Conservation (phyloP, 371 early-diverging fungal genomes). For the Sporodiniella umbellata region DNA sequence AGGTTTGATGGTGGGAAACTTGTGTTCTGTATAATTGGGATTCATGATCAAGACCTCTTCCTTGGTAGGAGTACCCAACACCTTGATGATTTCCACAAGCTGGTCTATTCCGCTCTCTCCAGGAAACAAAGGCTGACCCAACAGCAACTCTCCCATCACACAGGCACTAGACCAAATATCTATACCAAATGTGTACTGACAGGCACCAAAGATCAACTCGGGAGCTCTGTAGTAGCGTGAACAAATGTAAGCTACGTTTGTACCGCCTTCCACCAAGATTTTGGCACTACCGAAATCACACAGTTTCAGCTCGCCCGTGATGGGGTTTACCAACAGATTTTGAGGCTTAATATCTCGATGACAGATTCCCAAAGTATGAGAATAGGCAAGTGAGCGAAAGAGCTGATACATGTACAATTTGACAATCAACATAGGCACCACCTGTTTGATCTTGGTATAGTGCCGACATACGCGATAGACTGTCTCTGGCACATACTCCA, state of each 20-base stretch:
- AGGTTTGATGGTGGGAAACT: slow-evolving; percentile 93
- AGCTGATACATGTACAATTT: slow-evolving; percentile 96
- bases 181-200: slow-evolving; percentile 84
- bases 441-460: slow-evolving; percentile 78
- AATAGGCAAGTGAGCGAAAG: slow-evolving; percentile 92
- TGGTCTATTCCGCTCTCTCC: slow-evolving; percentile 99
- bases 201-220: slow-evolving; percentile 93
- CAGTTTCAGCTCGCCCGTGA: slow-evolving; percentile 86
- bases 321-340: slow-evolving; percentile 92
- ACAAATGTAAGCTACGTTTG: slow-evolving; percentile 96
- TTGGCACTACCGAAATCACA: slow-evolving; percentile 99
- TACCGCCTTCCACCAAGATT: slow-evolving; percentile 82
- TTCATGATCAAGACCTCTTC: slow-evolving; percentile 94
- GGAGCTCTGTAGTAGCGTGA: slow-evolving; percentile 98
- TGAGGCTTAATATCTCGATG: slow-evolving; percentile 98
- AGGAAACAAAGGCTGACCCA: slow-evolving; percentile 93
- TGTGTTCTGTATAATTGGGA: slow-evolving; percentile 92
- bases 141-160: slow-evolving; percentile 96
- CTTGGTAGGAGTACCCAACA: slow-evolving; percentile 94
- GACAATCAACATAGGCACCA: slow-evolving; percentile 86
- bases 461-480: slow-evolving; percentile 77
- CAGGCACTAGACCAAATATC: slow-evolving; percentile 98
- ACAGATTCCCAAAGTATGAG: slow-evolving; percentile 90
- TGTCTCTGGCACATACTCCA: slow-evolving; percentile 85
- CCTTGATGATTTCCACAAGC: slow-evolving; percentile 97